Evolutionary conservation across 2,329 filamentous ascomycete genomes (phyloP).

Genomic region (Ophiocordyceps sinensis): DNA sequence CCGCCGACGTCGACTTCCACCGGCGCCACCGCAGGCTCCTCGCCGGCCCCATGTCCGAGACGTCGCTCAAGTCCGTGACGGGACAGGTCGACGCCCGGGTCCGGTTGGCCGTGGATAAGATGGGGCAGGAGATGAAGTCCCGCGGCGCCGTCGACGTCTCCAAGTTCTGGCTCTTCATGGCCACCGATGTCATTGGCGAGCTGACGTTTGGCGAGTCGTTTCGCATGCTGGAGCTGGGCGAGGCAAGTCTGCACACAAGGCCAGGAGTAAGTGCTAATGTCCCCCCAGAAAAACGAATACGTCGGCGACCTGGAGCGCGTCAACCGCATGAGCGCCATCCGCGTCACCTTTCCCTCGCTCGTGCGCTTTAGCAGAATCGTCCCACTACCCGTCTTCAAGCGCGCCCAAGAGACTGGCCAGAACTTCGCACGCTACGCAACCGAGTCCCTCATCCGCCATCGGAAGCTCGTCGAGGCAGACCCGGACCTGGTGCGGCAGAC

Average conservation of each 20-base stretch:
- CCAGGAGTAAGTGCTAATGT: not conserved
- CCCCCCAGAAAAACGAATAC: slow-evolving; percentile 18
- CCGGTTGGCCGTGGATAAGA: slow-evolving; percentile 24
- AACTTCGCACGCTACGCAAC: slow-evolving; percentile 11
- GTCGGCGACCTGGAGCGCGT: slow-evolving; percentile 20
- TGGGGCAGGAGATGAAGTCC: slow-evolving; percentile 25
- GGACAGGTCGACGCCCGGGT: slow-evolving; percentile 20
- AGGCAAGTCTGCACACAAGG: slow-evolving; percentile 18
- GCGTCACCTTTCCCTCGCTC: slow-evolving; percentile 14
- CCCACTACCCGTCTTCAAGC: slow-evolving; percentile 10
- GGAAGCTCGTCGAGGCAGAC: slow-evolving; percentile 7
- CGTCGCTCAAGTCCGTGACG: slow-evolving; percentile 16
- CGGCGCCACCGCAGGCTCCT: slow-evolving; percentile 25
- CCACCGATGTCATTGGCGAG: slow-evolving; percentile 38
- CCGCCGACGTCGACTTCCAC: slow-evolving; percentile 22
- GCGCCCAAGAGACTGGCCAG: not conserved
- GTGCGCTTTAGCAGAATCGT: slow-evolving; percentile 6
- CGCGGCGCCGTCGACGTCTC: slow-evolving; percentile 27
- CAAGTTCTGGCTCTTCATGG: slow-evolving; percentile 40
- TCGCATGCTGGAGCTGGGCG: slow-evolving; percentile 31
- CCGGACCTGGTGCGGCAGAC: slow-evolving; percentile 12
- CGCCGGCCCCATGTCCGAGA: slow-evolving; percentile 23
- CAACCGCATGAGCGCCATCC: slow-evolving; percentile 8
- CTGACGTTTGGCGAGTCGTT: slow-evolving; percentile 43
- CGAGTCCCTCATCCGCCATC: slow-evolving; percentile 15